Conservation (phyloP, 2,329 filamentous ascomycete species). For the Plenodomus tracheiphilus region DNA sequence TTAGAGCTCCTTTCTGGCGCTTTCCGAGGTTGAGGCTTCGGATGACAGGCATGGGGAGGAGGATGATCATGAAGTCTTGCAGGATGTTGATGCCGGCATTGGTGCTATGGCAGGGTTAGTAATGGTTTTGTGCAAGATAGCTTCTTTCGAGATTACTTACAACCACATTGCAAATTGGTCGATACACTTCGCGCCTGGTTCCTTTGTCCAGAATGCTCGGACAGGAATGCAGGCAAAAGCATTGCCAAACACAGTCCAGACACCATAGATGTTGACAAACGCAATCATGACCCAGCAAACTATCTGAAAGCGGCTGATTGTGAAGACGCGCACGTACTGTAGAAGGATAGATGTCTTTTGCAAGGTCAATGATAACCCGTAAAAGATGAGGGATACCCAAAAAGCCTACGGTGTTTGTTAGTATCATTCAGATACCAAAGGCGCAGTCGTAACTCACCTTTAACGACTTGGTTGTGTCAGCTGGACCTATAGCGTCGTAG, state of each 20-base stretch:
- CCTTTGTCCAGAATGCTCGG: conserved; percentile 38
- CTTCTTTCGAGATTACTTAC: not conserved
- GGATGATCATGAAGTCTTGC: conserved; percentile 39
- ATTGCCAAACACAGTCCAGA: conserved; percentile 38
- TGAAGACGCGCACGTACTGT: conserved; percentile 38
- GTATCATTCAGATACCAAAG: not conserved
- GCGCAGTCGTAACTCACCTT: conserved; percentile 19
- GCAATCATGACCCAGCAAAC: conserved; percentile 27
- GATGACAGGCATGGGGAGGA: conserved; percentile 42
- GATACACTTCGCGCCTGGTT: conserved; percentile 31
- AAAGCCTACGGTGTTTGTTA: conserved; percentile 26
- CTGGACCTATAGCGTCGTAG: conserved; percentile 11
- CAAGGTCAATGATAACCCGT: conserved; percentile 37
- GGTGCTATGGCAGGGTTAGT: conserved; percentile 5
- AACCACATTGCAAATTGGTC: conserved; percentile 38
- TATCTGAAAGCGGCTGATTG: conserved; percentile 30
- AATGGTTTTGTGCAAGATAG: not conserved
- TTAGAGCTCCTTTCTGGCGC: conserved; percentile 42
- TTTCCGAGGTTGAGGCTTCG: conserved; percentile 38
- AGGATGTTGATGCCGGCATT: conserved; percentile 39
- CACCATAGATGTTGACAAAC: conserved; percentile 30
- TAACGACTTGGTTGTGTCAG: conserved; percentile 22
- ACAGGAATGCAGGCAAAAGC: conserved; percentile 41
- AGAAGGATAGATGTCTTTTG: conserved; percentile 41
- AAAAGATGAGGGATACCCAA: conserved; percentile 38